Evolutionary conservation across 257 asterid genomes (phyloP).

Genomic region (Nicotiana noctiflora): DNA sequence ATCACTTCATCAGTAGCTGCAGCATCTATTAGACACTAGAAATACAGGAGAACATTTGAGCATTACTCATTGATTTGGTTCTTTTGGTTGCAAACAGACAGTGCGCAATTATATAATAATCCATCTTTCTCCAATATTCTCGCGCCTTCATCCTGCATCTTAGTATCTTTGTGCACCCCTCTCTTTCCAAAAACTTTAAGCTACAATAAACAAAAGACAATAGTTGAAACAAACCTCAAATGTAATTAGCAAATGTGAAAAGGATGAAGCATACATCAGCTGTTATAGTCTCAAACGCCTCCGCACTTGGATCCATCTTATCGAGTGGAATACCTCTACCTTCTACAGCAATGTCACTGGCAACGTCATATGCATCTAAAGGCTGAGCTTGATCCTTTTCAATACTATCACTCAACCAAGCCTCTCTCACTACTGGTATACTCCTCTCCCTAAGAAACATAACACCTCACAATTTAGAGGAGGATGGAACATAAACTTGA

Average conservation of each 20-base stretch:
- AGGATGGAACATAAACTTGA: background rate
- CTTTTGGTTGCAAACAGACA: constrained; percentile 38
- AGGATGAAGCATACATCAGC: constrained; percentile 37
- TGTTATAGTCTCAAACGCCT: constrained; percentile 54
- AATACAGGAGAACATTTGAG: background rate
- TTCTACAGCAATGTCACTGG: constrained; percentile 50
- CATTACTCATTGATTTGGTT: constrained; percentile 51
- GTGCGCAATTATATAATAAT: constrained; percentile 64
- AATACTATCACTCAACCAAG: constrained; percentile 67
- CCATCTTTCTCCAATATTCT: constrained; percentile 70
- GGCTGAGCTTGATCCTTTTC: constrained; percentile 45
- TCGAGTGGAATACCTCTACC: constrained; percentile 63
- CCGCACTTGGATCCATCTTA: constrained; percentile 49
- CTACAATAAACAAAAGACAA: constrained; percentile 18
- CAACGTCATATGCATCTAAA: constrained; percentile 51
- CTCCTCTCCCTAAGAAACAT: constrained; percentile 51
- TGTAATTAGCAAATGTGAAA: background rate
- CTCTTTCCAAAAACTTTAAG: constrained; percentile 78
- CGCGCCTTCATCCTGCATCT: constrained; percentile 60
- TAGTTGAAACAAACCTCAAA: background rate
- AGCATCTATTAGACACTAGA: background rate
- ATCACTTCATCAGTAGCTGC: background rate
- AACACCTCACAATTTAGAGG: background rate
- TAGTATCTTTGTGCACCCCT: constrained; percentile 78
- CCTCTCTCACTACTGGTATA: constrained; percentile 64